A percentile compares a stretch with the other conserved stretches of the same genome.
phyloP scores from a whole-genome alignment of 2,329 filamentous ascomycete genomes.

The Botrytis hyacinthi region DNA sequence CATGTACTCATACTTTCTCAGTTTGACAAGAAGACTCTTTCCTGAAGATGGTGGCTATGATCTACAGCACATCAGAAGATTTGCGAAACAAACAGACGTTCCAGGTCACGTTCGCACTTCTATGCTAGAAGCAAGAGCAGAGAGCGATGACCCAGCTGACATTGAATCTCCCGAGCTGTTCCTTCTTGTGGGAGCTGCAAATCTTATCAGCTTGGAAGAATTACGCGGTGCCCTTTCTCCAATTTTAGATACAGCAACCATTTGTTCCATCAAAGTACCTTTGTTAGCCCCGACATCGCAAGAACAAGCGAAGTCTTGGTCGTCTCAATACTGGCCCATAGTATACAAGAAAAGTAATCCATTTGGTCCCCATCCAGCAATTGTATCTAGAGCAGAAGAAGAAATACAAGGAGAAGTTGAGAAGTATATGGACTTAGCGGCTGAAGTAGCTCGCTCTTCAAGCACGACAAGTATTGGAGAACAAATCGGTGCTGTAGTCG shows the following conservation, averaged over 20 bases:
- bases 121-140: constrained; percentile 52
- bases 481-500: constrained; percentile 70
- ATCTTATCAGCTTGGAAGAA: constrained; percentile 52
- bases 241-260: constrained; percentile 49
- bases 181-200: constrained; percentile 52
- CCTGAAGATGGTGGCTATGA: constrained; percentile 62
- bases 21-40: constrained; percentile 55
- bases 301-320: constrained; percentile 73
- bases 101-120: constrained; percentile 62
- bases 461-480: constrained; percentile 60
- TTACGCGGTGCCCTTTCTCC: constrained; percentile 48
- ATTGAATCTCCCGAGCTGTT: constrained; percentile 43
- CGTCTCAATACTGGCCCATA: constrained; percentile 75
- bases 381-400: constrained; percentile 66
- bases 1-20: constrained; percentile 41
- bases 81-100: constrained; percentile 68
- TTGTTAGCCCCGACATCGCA: constrained; percentile 72
- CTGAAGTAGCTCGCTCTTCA: constrained; percentile 59
- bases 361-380: constrained; percentile 76
- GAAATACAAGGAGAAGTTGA: constrained; percentile 64
- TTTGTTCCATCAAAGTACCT: constrained; percentile 60
- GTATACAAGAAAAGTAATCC: constrained; percentile 86
- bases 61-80: constrained; percentile 71
- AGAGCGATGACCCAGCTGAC: constrained; percentile 44
- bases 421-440: constrained; percentile 67